These are phyloP conservation scores for Nigrograna mackinnonii DNA, from an alignment of 2,329 filamentous ascomycete species.

Conservation along the genomic window DNA sequence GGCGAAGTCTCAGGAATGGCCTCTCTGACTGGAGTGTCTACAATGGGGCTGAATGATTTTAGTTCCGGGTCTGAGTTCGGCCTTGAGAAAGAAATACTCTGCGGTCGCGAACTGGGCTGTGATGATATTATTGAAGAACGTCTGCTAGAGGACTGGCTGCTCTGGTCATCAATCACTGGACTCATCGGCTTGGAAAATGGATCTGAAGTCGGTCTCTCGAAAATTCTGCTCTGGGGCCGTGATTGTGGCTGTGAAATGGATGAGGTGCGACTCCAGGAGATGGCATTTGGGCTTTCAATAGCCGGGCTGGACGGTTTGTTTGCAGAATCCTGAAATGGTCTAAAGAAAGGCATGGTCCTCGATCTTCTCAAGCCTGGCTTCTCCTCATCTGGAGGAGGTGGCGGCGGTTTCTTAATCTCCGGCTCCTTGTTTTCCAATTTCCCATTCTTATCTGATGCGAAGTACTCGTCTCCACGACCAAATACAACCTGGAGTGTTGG, in stretches of 20 bases:
- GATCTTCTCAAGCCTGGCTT: constrained; percentile 25
- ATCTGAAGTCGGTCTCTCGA: constrained; percentile 20
- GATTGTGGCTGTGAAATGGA: not conserved
- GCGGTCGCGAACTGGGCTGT: constrained; percentile 10
- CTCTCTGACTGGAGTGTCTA: not conserved
- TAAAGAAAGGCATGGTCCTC: constrained; percentile 32
- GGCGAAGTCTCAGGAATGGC: not conserved
- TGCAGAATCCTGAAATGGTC: constrained; percentile 26
- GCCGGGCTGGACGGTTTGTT: constrained; percentile 12
- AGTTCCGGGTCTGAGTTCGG: constrained; percentile 8
- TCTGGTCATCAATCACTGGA: constrained; percentile 1
- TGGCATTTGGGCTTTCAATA: constrained; percentile 11
- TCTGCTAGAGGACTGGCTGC: not conserved
- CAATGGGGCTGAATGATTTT: not conserved
- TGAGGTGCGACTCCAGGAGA: not conserved
- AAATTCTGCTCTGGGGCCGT: not conserved
- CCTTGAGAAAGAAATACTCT: constrained; percentile 8
- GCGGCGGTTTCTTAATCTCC: constrained; percentile 20
- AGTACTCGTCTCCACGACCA: constrained; percentile 43
- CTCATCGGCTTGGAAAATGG: constrained; percentile 1
- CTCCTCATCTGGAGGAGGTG: constrained; percentile 13
- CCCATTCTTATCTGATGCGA: constrained; percentile 42
- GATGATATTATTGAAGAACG: constrained; percentile 15
- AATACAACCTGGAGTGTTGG: constrained; percentile 42
- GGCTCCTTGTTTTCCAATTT: constrained; percentile 41